phyloP scores from a whole-genome alignment of 2,329 filamentous ascomycete genomes.

The Penicillium sp. region DNA sequence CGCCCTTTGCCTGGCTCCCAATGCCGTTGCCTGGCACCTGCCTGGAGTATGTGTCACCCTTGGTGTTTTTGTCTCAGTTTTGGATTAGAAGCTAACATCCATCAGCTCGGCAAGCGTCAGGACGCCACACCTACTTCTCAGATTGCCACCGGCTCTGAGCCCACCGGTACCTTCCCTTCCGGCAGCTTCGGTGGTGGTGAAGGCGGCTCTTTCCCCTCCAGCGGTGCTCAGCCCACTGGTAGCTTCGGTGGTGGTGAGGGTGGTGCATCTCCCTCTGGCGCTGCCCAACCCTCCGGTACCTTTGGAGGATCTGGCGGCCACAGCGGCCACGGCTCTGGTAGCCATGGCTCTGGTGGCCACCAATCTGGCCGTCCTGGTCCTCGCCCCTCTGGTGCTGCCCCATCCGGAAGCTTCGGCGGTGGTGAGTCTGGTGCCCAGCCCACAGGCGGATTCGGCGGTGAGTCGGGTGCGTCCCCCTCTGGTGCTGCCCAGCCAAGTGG shows the following conservation, averaged over 20 bases:
- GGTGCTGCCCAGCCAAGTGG: not conserved
- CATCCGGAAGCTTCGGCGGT: not conserved
- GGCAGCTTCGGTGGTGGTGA: not conserved
- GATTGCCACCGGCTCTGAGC: slow-evolving; percentile 1
- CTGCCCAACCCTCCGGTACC: not conserved
- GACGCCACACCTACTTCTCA: slow-evolving; percentile 11
- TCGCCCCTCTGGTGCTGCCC: not conserved
- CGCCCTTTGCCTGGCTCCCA: slow-evolving; percentile 23
- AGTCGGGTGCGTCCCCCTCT: not conserved
- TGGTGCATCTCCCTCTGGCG: slow-evolving; percentile 1
- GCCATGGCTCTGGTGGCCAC: not conserved
- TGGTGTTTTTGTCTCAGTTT: not conserved
- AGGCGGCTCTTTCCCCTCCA: not conserved
- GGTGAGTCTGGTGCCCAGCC: not conserved
- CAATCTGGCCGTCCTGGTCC: not conserved
- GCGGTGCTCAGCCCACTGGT: slow-evolving; percentile 3
- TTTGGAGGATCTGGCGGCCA: slow-evolving; percentile 1
- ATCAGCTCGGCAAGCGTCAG: slow-evolving; percentile 6
- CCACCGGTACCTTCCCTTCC: slow-evolving; percentile 5
- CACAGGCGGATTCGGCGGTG: not conserved
- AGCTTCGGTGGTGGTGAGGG: not conserved
- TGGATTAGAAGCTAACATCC: not conserved
- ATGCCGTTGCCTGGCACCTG: slow-evolving; percentile 18
- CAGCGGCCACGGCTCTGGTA: not conserved
- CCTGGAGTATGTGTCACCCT: slow-evolving; percentile 7